Percentiles rank a stretch among this genome's conserved stretches.
phyloP scores from a whole-genome alignment of 345 rosid genomes.

The Carallia brachiata region DNA sequence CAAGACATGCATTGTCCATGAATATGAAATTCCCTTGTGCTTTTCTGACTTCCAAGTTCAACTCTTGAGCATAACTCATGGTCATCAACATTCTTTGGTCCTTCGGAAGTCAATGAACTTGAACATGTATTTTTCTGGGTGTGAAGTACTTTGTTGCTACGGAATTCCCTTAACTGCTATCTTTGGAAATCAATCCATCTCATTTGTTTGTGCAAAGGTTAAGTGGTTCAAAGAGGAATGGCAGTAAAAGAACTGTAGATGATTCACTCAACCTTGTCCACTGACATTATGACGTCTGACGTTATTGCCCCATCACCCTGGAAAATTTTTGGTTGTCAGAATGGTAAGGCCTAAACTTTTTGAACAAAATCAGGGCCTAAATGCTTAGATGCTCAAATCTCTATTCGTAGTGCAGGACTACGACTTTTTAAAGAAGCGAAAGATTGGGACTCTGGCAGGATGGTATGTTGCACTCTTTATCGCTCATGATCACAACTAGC shows the following conservation, averaged over 20 bases:
- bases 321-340: constrained; percentile 95
- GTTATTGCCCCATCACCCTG: constrained; percentile 88
- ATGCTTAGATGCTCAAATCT: constrained; percentile 8
- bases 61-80: not conserved
- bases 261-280: constrained; percentile 43
- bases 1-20: too few species aligned
- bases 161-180: not conserved
- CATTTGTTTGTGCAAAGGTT: constrained; percentile 20
- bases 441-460: constrained; percentile 58
- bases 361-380: not conserved
- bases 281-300: constrained; percentile 63
- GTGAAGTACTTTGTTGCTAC: not conserved
- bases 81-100: not conserved
- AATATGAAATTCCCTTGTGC: too few species aligned
- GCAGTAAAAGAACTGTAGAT: constrained; percentile 46
- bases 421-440: constrained; percentile 92
- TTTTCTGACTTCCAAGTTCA: not conserved
- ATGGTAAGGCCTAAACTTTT: constrained; percentile 45
- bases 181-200: not conserved
- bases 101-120: not conserved
- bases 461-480: constrained; percentile 39
- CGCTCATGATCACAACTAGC: not conserved
- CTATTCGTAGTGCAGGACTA: constrained; percentile 50
- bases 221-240: constrained; percentile 40
- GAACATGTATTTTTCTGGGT: not conserved